Base-by-base conservation (phyloP, 306 rosid genomes). In the Sicyos edulis region DNA sequence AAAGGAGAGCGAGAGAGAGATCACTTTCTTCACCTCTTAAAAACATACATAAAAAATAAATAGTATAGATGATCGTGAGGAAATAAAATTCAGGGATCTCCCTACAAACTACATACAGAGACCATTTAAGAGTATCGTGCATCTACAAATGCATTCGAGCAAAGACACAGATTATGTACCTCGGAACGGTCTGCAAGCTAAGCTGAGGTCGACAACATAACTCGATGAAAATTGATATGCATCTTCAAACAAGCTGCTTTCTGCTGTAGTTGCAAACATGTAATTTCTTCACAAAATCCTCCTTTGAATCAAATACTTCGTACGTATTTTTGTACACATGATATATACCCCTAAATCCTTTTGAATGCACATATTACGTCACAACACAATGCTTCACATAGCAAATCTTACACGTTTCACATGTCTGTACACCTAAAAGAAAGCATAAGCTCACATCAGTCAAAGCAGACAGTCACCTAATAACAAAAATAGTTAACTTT, bases 11-110 rank as follows among this genome's bases (percentile, higher is more conserved):
- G 57, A 19, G 20, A 53, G 10, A 19, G 15, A 21, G 40, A 24
- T 17, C 10, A 58, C 64, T 34, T 58, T 61, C 68, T 61, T 61
- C 68, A 34, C 49, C 68, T 29, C 49, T 61, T 47, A 32, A 61
- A 61, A 61, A 61, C 68, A 61, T 6, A 32, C 7, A 16, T 15
- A 61, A 34, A 61, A 19, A 54, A 16, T 9, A 54, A 54, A 54
- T 32, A 61, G 21, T 34, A 61, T 61, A 61, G 49, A 61, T 61
- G 49, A 61, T 26, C 2, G 3, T 32, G 1, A 2, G 17, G 16
- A 8, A 14, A 1, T 9, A 40, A 10, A 58, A 58, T 58, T 65
- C 54, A 66, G 52, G 32, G 55, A 66, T 3, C 53, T 2, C 45
- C 71, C 13, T 44, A 45, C 37, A 13, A 20, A 17, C 71, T 44